Conservation (phyloP, 257 asterid genomes). For the Solanum chilense region DNA sequence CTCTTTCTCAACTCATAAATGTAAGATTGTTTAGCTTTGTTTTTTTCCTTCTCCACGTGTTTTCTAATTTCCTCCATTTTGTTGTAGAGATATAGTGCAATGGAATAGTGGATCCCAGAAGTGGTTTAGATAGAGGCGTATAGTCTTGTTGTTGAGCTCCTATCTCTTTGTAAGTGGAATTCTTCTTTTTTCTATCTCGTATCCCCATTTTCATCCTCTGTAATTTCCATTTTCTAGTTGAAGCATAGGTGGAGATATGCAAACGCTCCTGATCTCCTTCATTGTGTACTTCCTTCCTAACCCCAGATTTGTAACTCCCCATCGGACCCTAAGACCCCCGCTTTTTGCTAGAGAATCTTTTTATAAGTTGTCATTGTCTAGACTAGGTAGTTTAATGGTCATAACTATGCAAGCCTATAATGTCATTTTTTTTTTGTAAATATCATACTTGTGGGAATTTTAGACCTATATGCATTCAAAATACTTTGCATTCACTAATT, state of each 20-base stretch:
- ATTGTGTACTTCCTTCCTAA: no score
- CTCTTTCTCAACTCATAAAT: not conserved
- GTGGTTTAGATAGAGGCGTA: not conserved
- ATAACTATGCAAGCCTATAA: not conserved
- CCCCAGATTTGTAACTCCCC: not conserved
- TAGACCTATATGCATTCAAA: not conserved
- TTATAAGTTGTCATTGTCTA: not conserved
- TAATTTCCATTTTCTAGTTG: not conserved
- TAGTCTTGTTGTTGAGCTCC: not conserved
- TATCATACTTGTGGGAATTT: not conserved
- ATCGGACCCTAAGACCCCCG: accelerated
- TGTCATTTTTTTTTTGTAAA: not conserved
- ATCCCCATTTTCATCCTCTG: not conserved
- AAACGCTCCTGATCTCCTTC: not conserved
- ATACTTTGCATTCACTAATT: not conserved
- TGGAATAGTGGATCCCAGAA: no score
- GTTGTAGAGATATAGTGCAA: not conserved
- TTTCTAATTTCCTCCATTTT: not conserved
- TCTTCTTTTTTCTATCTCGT: not conserved
- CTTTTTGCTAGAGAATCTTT: not conserved
- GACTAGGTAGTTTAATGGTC: not conserved
- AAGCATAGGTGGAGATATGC: not conserved
- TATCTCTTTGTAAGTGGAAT: not conserved
- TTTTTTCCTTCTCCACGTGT: not conserved
- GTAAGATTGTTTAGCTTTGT: not conserved